Percentiles rank a stretch among this genome's conserved stretches.
Conservation (phyloP, 495 filamentous ascomycete genomes). For the Astrocystis sublimbata region DNA sequence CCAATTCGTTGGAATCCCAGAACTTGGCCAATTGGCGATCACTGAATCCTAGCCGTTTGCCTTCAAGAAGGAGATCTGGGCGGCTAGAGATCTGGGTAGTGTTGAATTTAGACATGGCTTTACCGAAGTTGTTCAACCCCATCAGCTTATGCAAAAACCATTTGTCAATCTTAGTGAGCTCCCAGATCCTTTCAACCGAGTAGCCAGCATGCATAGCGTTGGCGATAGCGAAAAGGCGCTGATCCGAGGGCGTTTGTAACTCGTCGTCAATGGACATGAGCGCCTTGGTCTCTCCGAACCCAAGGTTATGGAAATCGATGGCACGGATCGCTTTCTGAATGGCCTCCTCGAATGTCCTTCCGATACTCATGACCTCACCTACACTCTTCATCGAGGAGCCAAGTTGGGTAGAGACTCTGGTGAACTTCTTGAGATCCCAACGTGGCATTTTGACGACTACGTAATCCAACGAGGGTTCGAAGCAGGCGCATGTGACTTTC, state of each 20-base stretch:
- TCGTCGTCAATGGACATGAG: constrained; percentile 96
- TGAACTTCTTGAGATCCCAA: constrained; percentile 99
- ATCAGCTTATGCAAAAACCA: constrained; percentile 94
- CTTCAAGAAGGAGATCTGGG: constrained; percentile 65
- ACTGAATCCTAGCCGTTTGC: constrained; percentile 91
- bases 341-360: constrained; percentile 94
- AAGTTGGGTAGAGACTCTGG: constrained; percentile 88
- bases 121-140: constrained; percentile 84
- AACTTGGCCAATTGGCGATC: constrained; percentile 94
- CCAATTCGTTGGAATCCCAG: constrained; percentile 88
- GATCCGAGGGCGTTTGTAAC: constrained; percentile 95
- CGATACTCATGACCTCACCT: constrained; percentile 98
- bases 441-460: constrained; percentile 98
- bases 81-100: constrained; percentile 62
- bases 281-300: constrained; percentile 87
- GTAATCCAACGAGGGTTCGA: constrained; percentile 98
- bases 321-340: constrained; percentile 97
- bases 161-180: constrained; percentile 96
- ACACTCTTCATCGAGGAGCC: constrained; percentile 99
- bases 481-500: constrained; percentile 94
- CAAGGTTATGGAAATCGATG: constrained; percentile 92
- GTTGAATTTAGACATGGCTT: constrained; percentile 69
- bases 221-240: constrained; percentile 94
- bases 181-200: constrained; percentile 92
- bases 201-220: constrained; percentile 97